A percentile compares a stretch with the other conserved stretches of the same genome.
Conservation (phyloP, 2,329 filamentous ascomycete genomes). For the Allantophomopsis lycopodina region DNA sequence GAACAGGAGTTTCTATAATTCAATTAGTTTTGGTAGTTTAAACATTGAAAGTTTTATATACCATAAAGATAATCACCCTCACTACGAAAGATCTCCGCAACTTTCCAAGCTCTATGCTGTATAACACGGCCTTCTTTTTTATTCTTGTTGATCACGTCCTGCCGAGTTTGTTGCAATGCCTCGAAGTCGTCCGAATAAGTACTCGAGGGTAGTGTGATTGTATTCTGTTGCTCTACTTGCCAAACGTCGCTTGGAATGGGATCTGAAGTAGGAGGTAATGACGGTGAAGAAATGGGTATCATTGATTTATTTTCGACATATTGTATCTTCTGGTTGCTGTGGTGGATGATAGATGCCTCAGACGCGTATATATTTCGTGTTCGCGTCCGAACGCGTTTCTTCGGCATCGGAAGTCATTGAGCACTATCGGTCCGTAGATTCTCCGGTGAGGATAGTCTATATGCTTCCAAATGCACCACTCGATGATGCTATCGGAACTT, state of each 20-base stretch:
- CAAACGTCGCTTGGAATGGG: conserved; percentile 11
- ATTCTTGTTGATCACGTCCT: conserved; percentile 26
- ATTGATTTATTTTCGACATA: conserved; percentile 1
- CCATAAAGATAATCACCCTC: conserved; percentile 25
- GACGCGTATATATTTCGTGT: too few species aligned
- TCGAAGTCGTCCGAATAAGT: conserved; percentile 31
- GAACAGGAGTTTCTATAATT: conserved; percentile 10
- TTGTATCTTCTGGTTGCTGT: too few species aligned
- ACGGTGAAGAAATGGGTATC: conserved; percentile 8
- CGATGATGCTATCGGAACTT: too few species aligned
- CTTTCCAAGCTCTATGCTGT: conserved; percentile 32
- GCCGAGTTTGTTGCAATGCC: conserved; percentile 23
- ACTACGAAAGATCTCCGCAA: conserved; percentile 31
- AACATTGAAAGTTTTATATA: conserved; percentile 2
- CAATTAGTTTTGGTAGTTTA: conserved; percentile 3
- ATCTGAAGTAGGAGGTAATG: conserved; percentile 11
- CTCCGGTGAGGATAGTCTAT: too few species aligned
- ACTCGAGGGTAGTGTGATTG: conserved; percentile 5
- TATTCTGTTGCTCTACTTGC: conserved; percentile 5
- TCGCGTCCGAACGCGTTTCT: too few species aligned
- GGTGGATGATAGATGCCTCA: too few species aligned
- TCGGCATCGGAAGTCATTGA: too few species aligned
- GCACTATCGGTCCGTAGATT: too few species aligned
- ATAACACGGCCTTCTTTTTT: conserved; percentile 30
- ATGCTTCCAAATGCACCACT: too few species aligned